Evolutionary conservation across 768 basidiomycete genomes (phyloP).

Genomic region (Psilocybe sp.): DNA sequence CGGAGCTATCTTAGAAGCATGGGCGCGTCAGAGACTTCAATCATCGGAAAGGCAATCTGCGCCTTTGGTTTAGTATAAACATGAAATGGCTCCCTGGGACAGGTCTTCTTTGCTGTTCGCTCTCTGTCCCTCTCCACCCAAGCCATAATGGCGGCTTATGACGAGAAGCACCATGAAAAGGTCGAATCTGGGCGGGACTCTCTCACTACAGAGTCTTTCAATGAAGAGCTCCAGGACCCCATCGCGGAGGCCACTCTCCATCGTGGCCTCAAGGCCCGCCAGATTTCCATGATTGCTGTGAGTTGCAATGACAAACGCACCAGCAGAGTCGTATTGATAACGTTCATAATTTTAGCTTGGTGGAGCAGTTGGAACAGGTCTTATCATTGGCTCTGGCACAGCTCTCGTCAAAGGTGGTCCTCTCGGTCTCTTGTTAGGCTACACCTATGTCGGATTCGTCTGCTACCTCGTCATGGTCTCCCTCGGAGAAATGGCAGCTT

Average conservation of each 20-base stretch:
- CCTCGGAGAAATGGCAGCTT: constrained; percentile 50
- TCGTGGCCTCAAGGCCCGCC: constrained; percentile 48
- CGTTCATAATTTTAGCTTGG: constrained; percentile 31
- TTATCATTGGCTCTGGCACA: constrained; percentile 59
- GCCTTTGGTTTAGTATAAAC: too few species aligned
- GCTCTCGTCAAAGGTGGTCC: constrained; percentile 56
- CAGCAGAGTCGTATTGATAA: neutral
- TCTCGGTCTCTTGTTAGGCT: constrained; percentile 38
- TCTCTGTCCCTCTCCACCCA: too few species aligned
- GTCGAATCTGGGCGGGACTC: too few species aligned
- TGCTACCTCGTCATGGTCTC: constrained; percentile 61
- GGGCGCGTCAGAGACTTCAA: too few species aligned
- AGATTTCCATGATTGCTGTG: constrained; percentile 57
- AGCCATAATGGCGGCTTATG: too few species aligned
- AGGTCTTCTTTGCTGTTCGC: too few species aligned
- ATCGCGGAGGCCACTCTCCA: constrained; percentile 36
- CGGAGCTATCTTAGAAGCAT: neutral
- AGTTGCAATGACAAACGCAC: constrained; percentile 5
- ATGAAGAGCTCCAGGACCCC: constrained; percentile 31
- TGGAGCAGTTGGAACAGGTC: constrained; percentile 51
- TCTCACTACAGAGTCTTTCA: constrained; percentile 1
- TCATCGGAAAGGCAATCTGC: too few species aligned
- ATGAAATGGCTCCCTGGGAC: too few species aligned
- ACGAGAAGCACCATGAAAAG: too few species aligned
- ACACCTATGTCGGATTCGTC: constrained; percentile 50